Base-by-base conservation (phyloP, 345 rosid species). In the Anastatica hierochuntica region DNA sequence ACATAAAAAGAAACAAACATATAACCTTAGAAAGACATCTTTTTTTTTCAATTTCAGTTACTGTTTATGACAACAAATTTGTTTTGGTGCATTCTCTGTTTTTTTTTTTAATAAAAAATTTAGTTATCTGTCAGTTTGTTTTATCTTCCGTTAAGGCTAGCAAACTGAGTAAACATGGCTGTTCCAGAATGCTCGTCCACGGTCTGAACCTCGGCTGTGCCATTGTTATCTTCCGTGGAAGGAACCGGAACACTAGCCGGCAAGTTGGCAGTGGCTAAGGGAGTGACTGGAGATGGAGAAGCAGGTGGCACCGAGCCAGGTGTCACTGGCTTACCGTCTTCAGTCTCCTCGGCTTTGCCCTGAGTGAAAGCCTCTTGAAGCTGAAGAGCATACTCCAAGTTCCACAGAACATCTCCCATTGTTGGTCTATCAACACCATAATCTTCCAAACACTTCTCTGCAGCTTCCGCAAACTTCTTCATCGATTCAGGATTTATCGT, bases 131-230 rank as follows among this genome's bases (percentile, higher is more conserved):
- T 54, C 30, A 40, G 41, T 61, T 53, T 35, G 24, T 34, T 68
- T 61, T 66, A 81, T 72, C 95, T 76, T 60, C 95, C 95, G 62
- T 69, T 80, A 10, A 82, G 72, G 40, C 52, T 76, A 1, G 80
- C 53, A 47, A 82, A 82, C 58, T 85, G 90, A 16, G 79, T 36
- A 58, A 80, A 80, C 76, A 80, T 70, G 16, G 80, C 81, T 39
- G 90, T 78, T 41, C 88, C 85, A 6, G 95, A 80, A 53, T 82
- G 85, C 7, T 70, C 83, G 61, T 59, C 74, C 19, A 71, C 66
- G 37, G 58, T 58, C 15, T 53, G 75, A 64, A 52, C 77, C 59
- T 77, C 66, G 17, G 76, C 66, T 2, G 82, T 59, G 34, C 46
- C 64, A 13, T 20, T 51, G 16, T 73, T 70, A 48, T 71, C 76